Base-by-base conservation (phyloP, 352 stramenopile genomes). In the Globisporangium barbulae region DNA sequence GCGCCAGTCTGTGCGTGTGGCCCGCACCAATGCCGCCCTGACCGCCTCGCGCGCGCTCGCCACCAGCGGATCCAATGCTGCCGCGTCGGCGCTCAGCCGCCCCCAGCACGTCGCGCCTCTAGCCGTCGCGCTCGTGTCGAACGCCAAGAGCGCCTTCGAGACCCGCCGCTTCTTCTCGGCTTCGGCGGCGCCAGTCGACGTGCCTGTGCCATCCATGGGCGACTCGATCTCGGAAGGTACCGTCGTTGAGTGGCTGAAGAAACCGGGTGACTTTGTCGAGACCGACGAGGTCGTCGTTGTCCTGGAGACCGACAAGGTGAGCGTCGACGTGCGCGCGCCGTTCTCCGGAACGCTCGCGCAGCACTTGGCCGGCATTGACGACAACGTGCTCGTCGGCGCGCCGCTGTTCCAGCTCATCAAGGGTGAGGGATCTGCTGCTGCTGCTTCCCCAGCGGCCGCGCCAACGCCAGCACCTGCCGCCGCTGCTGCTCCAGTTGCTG, bases 191-290 rank as follows among this genome's bases (percentile, higher is more conserved):
- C 30, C 58, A 35, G 70, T 76, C 1, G 78, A 91, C 53, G 84
- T 97, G 30, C 81, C 85, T n/a, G 89, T 97, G 52, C 89, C 89
- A 2, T 93, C 89, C 1, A 95, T 97, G 83, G 89, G 89, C 21
- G 95, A 99, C 75, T 99, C 95, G 59, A 99, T 99, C 75, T 99
- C 93, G 9, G 96, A 99, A 76, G 98, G 97, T 41, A 99, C 97
- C 0, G 92, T 99, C 49, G 96, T 99, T 9, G 90, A 99, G 68
- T 98, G 97, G 83, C 78, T 96, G 50, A 98, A 99, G 71, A 73
- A 79, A 8, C 80, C 91, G 4, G 98, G 98, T 45, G 97, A 99
- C 63, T 96, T 87, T 42, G 90, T 99, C 33, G 77, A 96, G 33
- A 83, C 79, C 6, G 97, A 99, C 75, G 97, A 99, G 47, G 96